Conservation (phyloP, 1,139 yeast genomes). For the Scheffersomyces segobiensis region DNA sequence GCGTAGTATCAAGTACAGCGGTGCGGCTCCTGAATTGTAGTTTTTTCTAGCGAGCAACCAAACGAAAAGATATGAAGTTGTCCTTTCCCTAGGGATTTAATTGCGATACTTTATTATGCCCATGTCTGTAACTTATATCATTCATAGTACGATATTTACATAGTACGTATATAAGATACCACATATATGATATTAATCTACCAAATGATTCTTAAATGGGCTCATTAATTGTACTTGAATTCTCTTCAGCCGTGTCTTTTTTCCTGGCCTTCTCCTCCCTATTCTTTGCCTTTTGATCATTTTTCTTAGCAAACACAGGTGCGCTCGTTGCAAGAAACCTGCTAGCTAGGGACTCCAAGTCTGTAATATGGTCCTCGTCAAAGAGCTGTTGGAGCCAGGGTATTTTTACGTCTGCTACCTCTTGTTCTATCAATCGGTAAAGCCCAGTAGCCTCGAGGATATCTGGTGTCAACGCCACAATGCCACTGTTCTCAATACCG, state of each 20-base stretch:
- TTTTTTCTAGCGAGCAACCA: neutral
- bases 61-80: neutral
- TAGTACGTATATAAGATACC: neutral
- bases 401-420: slow-evolving; percentile 38
- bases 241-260: neutral
- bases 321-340: slow-evolving; percentile 42
- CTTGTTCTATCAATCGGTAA: slow-evolving; percentile 27
- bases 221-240: neutral
- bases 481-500: slow-evolving; percentile 24
- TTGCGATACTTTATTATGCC: neutral
- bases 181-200: too few species aligned
- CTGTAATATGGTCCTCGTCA: slow-evolving; percentile 9
- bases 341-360: slow-evolving; percentile 34
- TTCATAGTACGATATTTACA: too few species aligned
- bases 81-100: too few species aligned
- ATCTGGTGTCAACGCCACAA: slow-evolving; percentile 29
- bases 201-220: neutral
- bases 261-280: neutral
- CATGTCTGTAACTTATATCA: neutral
- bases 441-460: slow-evolving; percentile 29
- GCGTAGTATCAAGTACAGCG: neutral
- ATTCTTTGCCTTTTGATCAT: slow-evolving; percentile 20
- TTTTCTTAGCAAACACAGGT: slow-evolving; percentile 31
- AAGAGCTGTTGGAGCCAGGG: slow-evolving; percentile 47
- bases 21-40: neutral